Base-by-base conservation (phyloP, 306 rosid species). In the Senna siamea region DNA sequence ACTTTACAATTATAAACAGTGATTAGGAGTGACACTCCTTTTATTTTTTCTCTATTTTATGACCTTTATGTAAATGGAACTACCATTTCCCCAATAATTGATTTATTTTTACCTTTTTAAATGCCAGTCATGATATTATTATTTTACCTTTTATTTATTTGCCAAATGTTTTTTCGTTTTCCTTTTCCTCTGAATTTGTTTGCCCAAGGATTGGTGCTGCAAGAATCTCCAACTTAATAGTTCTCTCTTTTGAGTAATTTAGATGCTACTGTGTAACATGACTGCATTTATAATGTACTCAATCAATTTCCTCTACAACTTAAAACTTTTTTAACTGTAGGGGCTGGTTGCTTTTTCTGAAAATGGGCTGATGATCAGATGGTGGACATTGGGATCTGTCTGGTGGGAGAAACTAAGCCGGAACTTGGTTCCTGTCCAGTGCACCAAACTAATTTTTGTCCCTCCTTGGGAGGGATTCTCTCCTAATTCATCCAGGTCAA, bases 401-500 rank as follows among this genome's bases (percentile, higher is more conserved):
- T 94, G 96, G 94, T 94, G 97, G 97, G 98, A 94, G 89, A 94
- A 91, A 83, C 72, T 94, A 70, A 94, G 90, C 87, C 86, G 96
- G 50, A 89, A 86, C 80, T 81, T 87, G 64, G 86, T 86, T 78
- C 97, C 97, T 30, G 94, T 94, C 70, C 98, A 89, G 70, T 94
- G 97, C 83, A 94, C 98, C 54, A 94, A 89, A 80, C 84, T 89
- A 73, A 91, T 94, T 48, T 94, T 94, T 78, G 91, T 94, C 76
- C 96, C 96, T 60, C 98, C 98, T 35, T 94, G 98, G 97, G 98
- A 94, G 62, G 98, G 98, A 84, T 91, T 94, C 83, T 94, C 97
- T 11, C 95, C 98, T n/a, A 94, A 91, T 82, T 84, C 96, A 81
- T 87, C 96, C 59, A 88, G 96, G 69, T 88, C 92, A 70, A 94